Percentiles rank a stretch among this genome's conserved stretches.
These are phyloP conservation scores for Gloeophyllum trabeum DNA, from an alignment of 768 basidiomycete species.

Conservation along the genomic window DNA sequence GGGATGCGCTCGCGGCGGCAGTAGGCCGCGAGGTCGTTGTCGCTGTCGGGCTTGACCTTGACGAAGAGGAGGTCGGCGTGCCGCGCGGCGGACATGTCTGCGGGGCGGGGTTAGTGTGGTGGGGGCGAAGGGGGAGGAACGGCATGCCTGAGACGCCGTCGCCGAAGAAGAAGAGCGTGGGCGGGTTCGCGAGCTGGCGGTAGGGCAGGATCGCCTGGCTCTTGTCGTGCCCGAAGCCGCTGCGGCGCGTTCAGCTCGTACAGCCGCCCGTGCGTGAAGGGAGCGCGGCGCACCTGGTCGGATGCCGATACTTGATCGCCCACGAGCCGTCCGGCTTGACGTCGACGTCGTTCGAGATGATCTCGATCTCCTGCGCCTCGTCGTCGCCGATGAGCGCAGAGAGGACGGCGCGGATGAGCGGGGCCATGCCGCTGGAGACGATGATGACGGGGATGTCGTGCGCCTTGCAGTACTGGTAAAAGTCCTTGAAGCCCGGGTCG, in stretches of 20 bases:
- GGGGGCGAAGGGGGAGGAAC: not conserved
- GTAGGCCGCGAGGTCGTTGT: slow-evolving; percentile 81
- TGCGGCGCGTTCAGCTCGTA: slow-evolving; percentile 18
- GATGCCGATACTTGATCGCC: slow-evolving; percentile 83
- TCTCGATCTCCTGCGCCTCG: slow-evolving; percentile 66
- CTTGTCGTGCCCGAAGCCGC: slow-evolving; percentile 93
- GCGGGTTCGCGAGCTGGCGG: slow-evolving; percentile 52
- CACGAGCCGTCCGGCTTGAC: slow-evolving; percentile 57
- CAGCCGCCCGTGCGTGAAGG: not conserved
- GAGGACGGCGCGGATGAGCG: slow-evolving; percentile 87
- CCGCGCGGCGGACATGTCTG: slow-evolving; percentile 86
- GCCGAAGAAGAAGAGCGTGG: slow-evolving; percentile 91
- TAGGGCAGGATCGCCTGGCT: slow-evolving; percentile 91
- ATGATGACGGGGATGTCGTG: slow-evolving; percentile 83
- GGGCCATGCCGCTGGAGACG: slow-evolving; percentile 93
- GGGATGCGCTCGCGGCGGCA: slow-evolving; percentile 71
- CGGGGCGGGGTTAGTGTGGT: too few relatives aligned
- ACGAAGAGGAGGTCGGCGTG: slow-evolving; percentile 95
- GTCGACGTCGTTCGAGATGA: slow-evolving; percentile 88
- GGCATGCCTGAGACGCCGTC: slow-evolving; percentile 87
- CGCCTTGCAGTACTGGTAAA: slow-evolving; percentile 74
- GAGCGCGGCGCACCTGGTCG: slow-evolving; percentile 48
- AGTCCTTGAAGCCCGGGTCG: slow-evolving; percentile 82
- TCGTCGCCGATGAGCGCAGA: slow-evolving; percentile 67
- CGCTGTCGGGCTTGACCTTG: slow-evolving; percentile 65